Conservation (phyloP, 2,329 filamentous ascomycete genomes). For the Colletotrichum sp. region DNA sequence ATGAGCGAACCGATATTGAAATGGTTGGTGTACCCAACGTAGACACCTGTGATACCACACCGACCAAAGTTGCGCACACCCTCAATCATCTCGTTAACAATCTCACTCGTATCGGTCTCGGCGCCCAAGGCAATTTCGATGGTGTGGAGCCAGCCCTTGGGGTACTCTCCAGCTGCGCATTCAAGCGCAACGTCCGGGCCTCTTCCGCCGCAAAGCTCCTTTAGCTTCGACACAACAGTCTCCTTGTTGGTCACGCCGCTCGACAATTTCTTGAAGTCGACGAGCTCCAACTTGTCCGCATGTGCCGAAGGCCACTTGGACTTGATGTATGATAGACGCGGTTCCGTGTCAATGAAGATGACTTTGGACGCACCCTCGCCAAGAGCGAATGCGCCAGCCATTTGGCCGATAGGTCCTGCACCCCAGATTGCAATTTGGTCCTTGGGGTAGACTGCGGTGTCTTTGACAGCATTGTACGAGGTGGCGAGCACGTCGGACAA, state of each 20-base stretch:
- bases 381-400: slow-evolving; percentile 77
- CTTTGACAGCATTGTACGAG: slow-evolving; percentile 81
- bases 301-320: slow-evolving; percentile 58
- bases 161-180: slow-evolving; percentile 65
- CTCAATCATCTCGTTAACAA: slow-evolving; percentile 80
- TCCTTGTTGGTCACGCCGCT: slow-evolving; percentile 60
- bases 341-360: slow-evolving; percentile 79
- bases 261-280: slow-evolving; percentile 70
- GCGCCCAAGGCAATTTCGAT: slow-evolving; percentile 65
- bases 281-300: slow-evolving; percentile 61
- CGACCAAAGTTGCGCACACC: slow-evolving; percentile 75
- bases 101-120: slow-evolving; percentile 86
- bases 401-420: slow-evolving; percentile 87
- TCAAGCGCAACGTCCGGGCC: slow-evolving; percentile 80
- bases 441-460: slow-evolving; percentile 78
- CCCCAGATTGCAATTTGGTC: slow-evolving; percentile 85
- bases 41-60: slow-evolving; percentile 77
- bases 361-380: slow-evolving; percentile 76
- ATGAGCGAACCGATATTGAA: slow-evolving; percentile 86
- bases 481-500: slow-evolving; percentile 83
- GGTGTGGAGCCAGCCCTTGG: slow-evolving; percentile 66
- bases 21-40: slow-evolving; percentile 74
- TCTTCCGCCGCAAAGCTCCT: slow-evolving; percentile 73
- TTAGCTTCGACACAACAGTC: slow-evolving; percentile 74
- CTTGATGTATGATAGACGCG: slow-evolving; percentile 72